Base-by-base conservation (phyloP, 371 early-diverging fungal species). In the Mortierella sp. region DNA sequence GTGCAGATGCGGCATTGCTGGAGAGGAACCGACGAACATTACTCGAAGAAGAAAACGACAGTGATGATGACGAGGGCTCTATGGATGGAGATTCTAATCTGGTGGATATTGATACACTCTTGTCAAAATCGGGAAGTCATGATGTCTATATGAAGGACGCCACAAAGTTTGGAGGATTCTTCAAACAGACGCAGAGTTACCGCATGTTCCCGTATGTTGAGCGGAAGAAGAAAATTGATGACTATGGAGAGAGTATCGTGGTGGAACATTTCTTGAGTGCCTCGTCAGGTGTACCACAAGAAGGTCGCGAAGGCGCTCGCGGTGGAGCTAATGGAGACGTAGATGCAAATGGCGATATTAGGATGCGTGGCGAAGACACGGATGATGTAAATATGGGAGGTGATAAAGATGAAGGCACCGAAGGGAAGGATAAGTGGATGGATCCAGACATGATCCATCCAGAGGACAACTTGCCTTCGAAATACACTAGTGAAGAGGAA, bases 171-270 rank as follows among this genome's bases (percentile, higher is more conserved):
- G 91, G 92, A 37, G 92, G 93, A 2, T 94, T 94, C 83, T 94
- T 94, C 85, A 93, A 95, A 71, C 93, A 94, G 66, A 86, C 89
- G 20, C 94, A 94, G 77, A 92, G 90, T 73, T 95, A 92, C 76
- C 88, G 91, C 61, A 96, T 97, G 97, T 98, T 94, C 81, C 98
- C 98, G 0, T 95, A 90, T 69, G 78, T 87, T 10, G 98, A 97
- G 70, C 88, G 90, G 60, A 85, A 93, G 65, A 92, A 92, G 63
- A 90, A 91, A 80, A 91, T 94, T 67, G 98, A 97, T 72, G 98
- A 97, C 70, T 98, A 98, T 88, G 98, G 98, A 65, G 98, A 98
- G 84, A 90, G 93, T 8, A 93, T 97, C 78, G 93, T 95, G 75
- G 84, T 90, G 4, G 92, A 93, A 43, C 89, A 91, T 65, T 95